phyloP scores from a whole-genome alignment of 1,139 yeast species.

The Pichia sp. region DNA sequence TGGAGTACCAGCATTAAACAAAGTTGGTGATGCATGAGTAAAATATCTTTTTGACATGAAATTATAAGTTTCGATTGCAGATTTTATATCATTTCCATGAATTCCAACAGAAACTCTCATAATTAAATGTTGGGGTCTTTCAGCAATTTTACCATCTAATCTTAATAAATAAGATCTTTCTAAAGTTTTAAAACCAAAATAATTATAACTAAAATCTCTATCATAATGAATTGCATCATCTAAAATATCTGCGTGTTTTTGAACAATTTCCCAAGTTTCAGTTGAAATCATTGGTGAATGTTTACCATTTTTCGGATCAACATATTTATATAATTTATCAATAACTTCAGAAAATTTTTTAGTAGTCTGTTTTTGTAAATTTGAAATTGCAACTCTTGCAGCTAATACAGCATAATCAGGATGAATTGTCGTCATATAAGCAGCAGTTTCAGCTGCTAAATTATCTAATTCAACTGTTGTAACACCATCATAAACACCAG shows the following conservation, averaged over 20 bases:
- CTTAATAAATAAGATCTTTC: constrained; percentile 51
- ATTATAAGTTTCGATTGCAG: constrained; percentile 49
- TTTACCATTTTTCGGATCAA: constrained; percentile 66
- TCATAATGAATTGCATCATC: constrained; percentile 51
- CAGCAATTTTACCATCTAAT: constrained; percentile 48
- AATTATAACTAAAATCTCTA: constrained; percentile 50
- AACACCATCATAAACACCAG: constrained; percentile 80
- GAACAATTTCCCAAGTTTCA: constrained; percentile 42
- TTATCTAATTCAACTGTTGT: constrained; percentile 89
- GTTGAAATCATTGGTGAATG: constrained; percentile 57
- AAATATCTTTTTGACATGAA: constrained; percentile 52
- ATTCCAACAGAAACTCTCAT: constrained; percentile 59
- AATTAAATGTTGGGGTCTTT: constrained; percentile 54
- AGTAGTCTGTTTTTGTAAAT: constrained; percentile 89
- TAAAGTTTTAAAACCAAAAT: constrained; percentile 54
- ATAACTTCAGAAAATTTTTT: constrained; percentile 81
- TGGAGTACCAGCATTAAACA: constrained; percentile 57
- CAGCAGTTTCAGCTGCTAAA: constrained; percentile 95
- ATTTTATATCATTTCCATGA: constrained; percentile 46
- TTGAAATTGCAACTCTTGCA: constrained; percentile 89
- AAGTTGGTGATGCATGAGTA: constrained; percentile 56
- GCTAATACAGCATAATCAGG: constrained; percentile 95
- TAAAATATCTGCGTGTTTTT: constrained; percentile 41
- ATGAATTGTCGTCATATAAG: constrained; percentile 92
- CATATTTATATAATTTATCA: constrained; percentile 57